These are phyloP conservation scores for Fusarium algeriense DNA, from an alignment of 2,329 filamentous ascomycete genomes.

Conservation along the genomic window DNA sequence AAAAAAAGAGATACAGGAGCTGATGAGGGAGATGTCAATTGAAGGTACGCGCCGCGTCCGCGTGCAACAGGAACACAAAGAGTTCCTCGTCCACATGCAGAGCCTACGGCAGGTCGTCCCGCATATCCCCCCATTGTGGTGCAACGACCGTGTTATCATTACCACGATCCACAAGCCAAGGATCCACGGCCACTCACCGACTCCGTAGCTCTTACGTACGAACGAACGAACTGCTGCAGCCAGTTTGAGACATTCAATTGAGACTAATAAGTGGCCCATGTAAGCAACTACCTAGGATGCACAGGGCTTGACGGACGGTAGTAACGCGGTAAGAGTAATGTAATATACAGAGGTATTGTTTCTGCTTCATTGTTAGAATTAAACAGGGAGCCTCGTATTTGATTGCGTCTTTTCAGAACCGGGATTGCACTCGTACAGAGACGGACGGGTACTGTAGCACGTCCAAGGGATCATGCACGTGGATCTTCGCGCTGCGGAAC, in stretches of 20 bases:
- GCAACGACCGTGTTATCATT: slow-evolving; percentile 31
- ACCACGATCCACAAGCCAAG: slow-evolving; percentile 38
- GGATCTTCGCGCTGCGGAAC: slow-evolving; percentile 25
- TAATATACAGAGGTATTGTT: background rate
- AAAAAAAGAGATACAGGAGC: background rate
- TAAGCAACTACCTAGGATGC: background rate
- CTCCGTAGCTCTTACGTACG: slow-evolving; percentile 43
- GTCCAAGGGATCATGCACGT: slow-evolving; percentile 24
- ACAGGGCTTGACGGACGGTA: slow-evolving; percentile 20
- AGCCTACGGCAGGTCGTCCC: slow-evolving; percentile 37
- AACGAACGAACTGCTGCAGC: slow-evolving; percentile 44
- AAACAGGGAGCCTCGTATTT: background rate
- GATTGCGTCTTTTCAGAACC: background rate
- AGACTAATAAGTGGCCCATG: background rate
- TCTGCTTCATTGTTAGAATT: background rate
- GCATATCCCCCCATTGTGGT: slow-evolving; percentile 38
- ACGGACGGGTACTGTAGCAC: slow-evolving; percentile 18
- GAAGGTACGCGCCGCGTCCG: slow-evolving; percentile 38
- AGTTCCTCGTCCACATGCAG: slow-evolving; percentile 17
- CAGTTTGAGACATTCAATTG: slow-evolving; percentile 29
- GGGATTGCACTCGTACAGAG: slow-evolving; percentile 3
- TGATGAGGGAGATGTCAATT: slow-evolving; percentile 14
- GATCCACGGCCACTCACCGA: slow-evolving; percentile 47
- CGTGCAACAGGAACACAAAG: slow-evolving; percentile 21
- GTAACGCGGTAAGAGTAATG: slow-evolving; percentile 13